Evolutionary conservation across 2,329 filamentous ascomycete genomes (phyloP), one percentile per base, ranked within the genome.

Genomic region (Alternaria gansuensis): DNA sequence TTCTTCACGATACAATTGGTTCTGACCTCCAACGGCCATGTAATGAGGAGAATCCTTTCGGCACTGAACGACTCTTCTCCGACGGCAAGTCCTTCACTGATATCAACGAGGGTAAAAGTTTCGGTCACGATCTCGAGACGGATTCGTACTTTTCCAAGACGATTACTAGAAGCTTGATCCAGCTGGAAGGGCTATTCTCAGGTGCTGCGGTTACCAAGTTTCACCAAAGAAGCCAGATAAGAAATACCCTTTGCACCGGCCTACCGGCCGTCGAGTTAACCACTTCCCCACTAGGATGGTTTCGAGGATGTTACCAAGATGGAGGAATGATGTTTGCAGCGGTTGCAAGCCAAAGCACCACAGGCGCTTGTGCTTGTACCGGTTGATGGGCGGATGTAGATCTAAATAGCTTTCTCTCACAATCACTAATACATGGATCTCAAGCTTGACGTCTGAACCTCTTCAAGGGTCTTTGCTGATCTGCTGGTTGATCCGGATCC

Each of bases 401-500:
- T 17, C 17, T 17, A 17, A 17, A 17, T 17, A 17, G 2, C 17
- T 17, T 17, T 17, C 17, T 17, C 17, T 17, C 17, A 17, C 17
- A 17, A 14, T 33, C 11, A 14, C 0, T 7, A 6, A 17, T 4
- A 44, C 3, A 1, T 4, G 17, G 31, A 33, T 14, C 28, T 41
- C 36, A 48, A 11, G 10, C 10, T 6, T 54, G 45, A 36, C 51
- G 56, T n/a, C 44, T 46, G 2, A 50, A 59, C 26, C 17, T 55
- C 26, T 11, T 54, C 51, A 55, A 23, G 10, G 51, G 56, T 17
- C 45, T 55, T 21, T 59, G 56, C 23, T 55, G 45, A 13, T 59
- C 51, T 1, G 56, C 56, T 1, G 56, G 51, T 33, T 50, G 51
- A 11, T 59, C 56, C 31, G 71, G 71, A 58, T 74, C 69, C 58